Base-by-base conservation (phyloP, 2,329 filamentous ascomycete genomes). In the Trichophyton benhamiae region DNA sequence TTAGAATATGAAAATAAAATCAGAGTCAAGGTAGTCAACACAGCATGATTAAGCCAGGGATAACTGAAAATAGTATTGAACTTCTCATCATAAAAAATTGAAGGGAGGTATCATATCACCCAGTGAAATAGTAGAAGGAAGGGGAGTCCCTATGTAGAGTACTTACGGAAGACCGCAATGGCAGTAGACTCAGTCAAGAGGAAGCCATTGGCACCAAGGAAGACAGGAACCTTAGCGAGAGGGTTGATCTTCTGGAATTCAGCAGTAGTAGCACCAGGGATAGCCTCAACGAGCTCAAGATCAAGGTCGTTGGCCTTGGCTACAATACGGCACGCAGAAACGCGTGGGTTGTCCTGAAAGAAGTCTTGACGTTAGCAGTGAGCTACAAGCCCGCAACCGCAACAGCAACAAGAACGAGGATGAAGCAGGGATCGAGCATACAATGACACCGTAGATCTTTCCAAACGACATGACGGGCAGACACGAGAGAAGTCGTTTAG, bases 231-330 rank as follows among this genome's bases (percentile, higher is more conserved):
- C 83, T 92, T 95, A 80, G 87, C 87, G 66, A 96, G 87, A 72
- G 86, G 84, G 83, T 90, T 95, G 78, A 88, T 76, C 81, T 90
- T 88, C 73, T 85, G 79, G 82, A 95, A 95, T 74, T 95, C 91
- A 67, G 80, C 77, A 67, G 83, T 82, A 68, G 87, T 78, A 71
- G 80, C 82, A 70, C 85, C 86, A 67, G 77, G 77, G 66, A 83
- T 80, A 66, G 85, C 87, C 71, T 88, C 79, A 69, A 94, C 87
- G 68, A 91, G 78, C 79, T 96, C 90, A 70, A 99, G 78, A 68
- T 97, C 91, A 75, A 99, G 84, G 76, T 88, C 86, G 80, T 97
- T 97, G 81, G 90, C 91, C 87, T 99, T 97, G 72, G 94, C 94
- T 74, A 96, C 89, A 71, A 89, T 91, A 77, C 87, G 85, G 78